Evolutionary conservation across 2,329 filamentous ascomycete species (phyloP).

Genomic region (Pyrenochaeta sp.): DNA sequence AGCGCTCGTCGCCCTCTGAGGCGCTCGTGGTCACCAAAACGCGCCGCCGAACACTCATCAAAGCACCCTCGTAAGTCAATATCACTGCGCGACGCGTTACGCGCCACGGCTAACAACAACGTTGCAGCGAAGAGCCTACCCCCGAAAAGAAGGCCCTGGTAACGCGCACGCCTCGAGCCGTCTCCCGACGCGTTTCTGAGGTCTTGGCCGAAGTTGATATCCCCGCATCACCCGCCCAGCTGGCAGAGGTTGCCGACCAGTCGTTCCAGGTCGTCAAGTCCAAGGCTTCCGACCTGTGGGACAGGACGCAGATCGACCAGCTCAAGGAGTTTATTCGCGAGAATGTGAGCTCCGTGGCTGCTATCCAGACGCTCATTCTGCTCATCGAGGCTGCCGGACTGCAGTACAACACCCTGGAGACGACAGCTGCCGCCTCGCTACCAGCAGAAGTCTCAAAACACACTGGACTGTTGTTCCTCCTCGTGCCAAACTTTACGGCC

Average conservation of each 20-base stretch:
- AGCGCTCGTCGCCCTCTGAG: constrained; percentile 46
- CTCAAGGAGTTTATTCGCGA: constrained; percentile 72
- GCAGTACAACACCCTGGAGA: constrained; percentile 73
- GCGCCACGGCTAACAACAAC: constrained; percentile 29
- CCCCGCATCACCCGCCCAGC: constrained; percentile 75
- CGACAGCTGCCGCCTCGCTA: constrained; percentile 61
- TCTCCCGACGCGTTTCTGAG: constrained; percentile 64
- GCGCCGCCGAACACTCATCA: constrained; percentile 46
- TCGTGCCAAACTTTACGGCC: constrained; percentile 81
- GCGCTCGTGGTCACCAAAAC: constrained; percentile 42
- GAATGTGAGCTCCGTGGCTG: constrained; percentile 72
- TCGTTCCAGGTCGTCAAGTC: constrained; percentile 75
- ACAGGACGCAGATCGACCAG: constrained; percentile 72
- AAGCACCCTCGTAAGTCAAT: constrained; percentile 41
- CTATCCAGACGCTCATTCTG: constrained; percentile 44
- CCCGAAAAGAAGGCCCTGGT: constrained; percentile 53
- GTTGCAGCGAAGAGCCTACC: constrained; percentile 52
- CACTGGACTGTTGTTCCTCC: constrained; percentile 52
- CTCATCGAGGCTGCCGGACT: constrained; percentile 76
- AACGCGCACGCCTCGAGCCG: constrained; percentile 48
- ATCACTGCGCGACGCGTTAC: constrained; percentile 33
- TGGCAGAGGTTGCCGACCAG: constrained; percentile 68
- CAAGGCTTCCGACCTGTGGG: constrained; percentile 70
- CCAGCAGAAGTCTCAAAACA: not conserved
- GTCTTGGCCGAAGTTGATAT: constrained; percentile 63